Conservation (phyloP, 2,329 filamentous ascomycete genomes). For the Talaromyces albobiverticillius region DNA sequence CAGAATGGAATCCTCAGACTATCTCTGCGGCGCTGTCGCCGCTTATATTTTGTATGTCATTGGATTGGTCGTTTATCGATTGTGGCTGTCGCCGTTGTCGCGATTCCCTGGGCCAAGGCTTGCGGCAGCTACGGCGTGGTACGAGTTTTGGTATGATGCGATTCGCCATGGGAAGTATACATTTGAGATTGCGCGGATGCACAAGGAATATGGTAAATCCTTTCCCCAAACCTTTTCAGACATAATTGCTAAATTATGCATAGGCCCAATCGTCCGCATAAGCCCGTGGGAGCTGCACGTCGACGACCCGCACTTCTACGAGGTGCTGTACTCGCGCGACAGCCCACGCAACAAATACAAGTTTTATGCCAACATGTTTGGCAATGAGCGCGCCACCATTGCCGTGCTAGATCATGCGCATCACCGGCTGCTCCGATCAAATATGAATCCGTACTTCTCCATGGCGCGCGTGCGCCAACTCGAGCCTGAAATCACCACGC, state of each 20-base stretch:
- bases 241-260: neutral
- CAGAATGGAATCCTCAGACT: neutral
- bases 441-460: slow-evolving; percentile 37
- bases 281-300: slow-evolving; percentile 32
- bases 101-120: slow-evolving; percentile 32
- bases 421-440: slow-evolving; percentile 30
- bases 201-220: slow-evolving; percentile 27
- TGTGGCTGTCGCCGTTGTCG: slow-evolving; percentile 30
- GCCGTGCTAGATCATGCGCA: slow-evolving; percentile 27
- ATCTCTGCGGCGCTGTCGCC: neutral
- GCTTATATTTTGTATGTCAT: slow-evolving; percentile 1
- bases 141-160: slow-evolving; percentile 29
- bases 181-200: slow-evolving; percentile 23
- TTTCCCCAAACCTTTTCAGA: slow-evolving; percentile 17
- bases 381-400: slow-evolving; percentile 30
- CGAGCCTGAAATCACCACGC: slow-evolving; percentile 22
- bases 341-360: slow-evolving; percentile 29
- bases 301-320: slow-evolving; percentile 28
- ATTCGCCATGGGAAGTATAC: slow-evolving; percentile 22
- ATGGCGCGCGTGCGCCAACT: slow-evolving; percentile 24
- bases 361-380: slow-evolving; percentile 27
- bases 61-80: slow-evolving; percentile 21
- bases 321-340: slow-evolving; percentile 29
- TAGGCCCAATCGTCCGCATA: slow-evolving; percentile 33
- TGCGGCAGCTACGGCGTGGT: slow-evolving; percentile 25